Evolutionary conservation across 192 early-diverging fungal species (phyloP), one percentile per base, ranked within the genome.

Genomic region (Entophlyctis luteolus): DNA sequence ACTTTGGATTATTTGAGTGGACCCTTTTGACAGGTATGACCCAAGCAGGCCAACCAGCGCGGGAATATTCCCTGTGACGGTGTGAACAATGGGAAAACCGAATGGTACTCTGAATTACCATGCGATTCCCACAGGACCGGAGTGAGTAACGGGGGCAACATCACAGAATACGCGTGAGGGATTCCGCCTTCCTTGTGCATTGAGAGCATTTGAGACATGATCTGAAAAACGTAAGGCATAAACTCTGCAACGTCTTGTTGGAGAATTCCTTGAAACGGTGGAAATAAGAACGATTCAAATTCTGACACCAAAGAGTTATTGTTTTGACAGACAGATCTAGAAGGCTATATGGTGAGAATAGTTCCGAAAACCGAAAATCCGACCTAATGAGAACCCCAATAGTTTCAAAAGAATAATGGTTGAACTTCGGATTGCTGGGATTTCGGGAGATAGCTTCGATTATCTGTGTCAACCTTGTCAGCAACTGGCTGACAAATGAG

Each of bases 361-460:
- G 47, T 27, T 48, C 16, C 8, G 8, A 1, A 16, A 62, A 63
- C 45, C 46, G 53, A 48, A 55, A 27, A 34, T 29, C 59, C 18
- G 55, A 87, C 79, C 82, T 77, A 62, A 94, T 90, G 70, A 98
- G 74, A 25, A 91, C 87, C 16, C 88, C 93, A 56, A 99, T 79
- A 22, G 91, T 84, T 75, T 99, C 97, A 73, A 99, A 99, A 48
- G 91, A 75, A 76, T 87, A 99, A 77, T 99, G 95, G 74, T 91
- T 98, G 88, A 99, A 99, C 36, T 85, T 88, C 0, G 97, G 95
- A 76, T 99, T 98, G 75, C 90, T 92, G 32, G 97, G 97, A 74
- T 99, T 99, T 69, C 88, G 86, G 76, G 89, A 89, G 6, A 99
- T 90, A 52, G 88, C 82, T 16, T 79, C 79, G 65, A 98, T 81